Conservation (phyloP, 2,329 filamentous ascomycete genomes). For the Furcasterigmium furcatum region DNA sequence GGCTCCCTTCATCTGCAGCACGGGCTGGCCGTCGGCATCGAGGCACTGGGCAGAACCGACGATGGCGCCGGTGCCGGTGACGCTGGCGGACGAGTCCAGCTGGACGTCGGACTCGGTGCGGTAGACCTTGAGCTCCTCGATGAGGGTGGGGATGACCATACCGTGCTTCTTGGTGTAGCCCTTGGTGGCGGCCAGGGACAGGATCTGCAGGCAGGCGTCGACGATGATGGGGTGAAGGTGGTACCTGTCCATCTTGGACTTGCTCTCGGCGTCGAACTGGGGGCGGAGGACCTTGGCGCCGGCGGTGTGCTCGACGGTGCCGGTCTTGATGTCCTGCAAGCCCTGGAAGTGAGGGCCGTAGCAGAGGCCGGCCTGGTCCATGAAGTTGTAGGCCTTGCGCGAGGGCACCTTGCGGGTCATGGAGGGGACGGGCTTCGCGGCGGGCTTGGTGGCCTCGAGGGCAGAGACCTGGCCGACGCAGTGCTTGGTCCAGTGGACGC, state of each 20-base stretch:
- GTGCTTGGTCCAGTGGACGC: conserved; percentile 55
- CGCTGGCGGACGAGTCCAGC: conserved; percentile 19
- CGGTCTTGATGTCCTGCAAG: conserved; percentile 40
- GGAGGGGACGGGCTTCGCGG: conserved; percentile 21
- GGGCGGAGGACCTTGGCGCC: neutral
- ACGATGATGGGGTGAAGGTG: conserved; percentile 5
- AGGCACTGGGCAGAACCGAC: neutral
- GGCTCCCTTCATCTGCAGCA: conserved; percentile 1
- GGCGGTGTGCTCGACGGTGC: conserved; percentile 6
- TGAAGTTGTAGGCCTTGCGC: conserved; percentile 37
- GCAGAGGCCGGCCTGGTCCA: conserved; percentile 41
- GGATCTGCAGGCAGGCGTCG: neutral
- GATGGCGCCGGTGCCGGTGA: conserved; percentile 20
- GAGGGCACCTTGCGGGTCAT: conserved; percentile 10
- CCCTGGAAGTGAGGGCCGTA: conserved; percentile 52
- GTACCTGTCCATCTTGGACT: neutral
- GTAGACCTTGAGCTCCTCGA: conserved; percentile 10
- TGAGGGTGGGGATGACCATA: conserved; percentile 10
- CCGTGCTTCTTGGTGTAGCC: conserved; percentile 5
- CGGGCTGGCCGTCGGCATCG: neutral
- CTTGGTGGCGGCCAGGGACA: neutral
- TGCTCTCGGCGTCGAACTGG: conserved; percentile 6
- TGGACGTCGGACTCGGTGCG: neutral
- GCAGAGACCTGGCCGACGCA: conserved; percentile 50
- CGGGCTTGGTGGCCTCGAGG: conserved; percentile 34